Evolutionary conservation across 23 red algal species (phyloP), one percentile per base, ranked within the genome.

Genomic region (Gracilaria gracilis): DNA sequence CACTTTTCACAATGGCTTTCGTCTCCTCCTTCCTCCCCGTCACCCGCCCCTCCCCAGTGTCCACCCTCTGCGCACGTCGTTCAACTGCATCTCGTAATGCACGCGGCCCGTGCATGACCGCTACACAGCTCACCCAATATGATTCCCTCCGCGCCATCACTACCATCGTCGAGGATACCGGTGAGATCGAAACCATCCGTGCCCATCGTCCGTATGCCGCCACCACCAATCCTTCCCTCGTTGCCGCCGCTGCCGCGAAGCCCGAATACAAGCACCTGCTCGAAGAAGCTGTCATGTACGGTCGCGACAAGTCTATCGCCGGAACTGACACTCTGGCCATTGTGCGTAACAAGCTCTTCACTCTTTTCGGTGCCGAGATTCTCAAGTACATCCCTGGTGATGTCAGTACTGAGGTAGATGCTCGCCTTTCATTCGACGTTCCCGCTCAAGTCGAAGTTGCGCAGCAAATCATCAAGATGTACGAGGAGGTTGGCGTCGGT

Each of bases 381-480:
- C 50, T 90, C 19, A 51, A 93, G 29, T 81, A 79, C 70, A 53
- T 97, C 44, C 86, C 86, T 14, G 95, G 95, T 62, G 86, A 91
- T 42, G 95, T 97, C 16, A 82, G 69, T 57, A 97, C 95, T 46
- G 95, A 97, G 74, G 95, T 97, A 12, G 95, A 97, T 54, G 95
- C 95, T 21, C 90, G 95, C 21, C 79, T 97, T 44, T 86, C 80
- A 21, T 97, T 97, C 65, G 95, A 97, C 55, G 84, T 91, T 0
- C 69, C 93, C 50, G 88, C 71, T 2, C 80, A 82, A 25, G 87
- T 97, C 35, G 71, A 75, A 0, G 72, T 83, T 58, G 95, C 86
- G 36, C 42, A 69, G 24, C 66, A 91, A 33, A 38, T 97, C 34
- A 90, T 97, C 25, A 67, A 75, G 15, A 93, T 97, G 90, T 97